phyloP scores from a whole-genome alignment of 768 basidiomycete species.

The Agrocybe chaxingu region DNA sequence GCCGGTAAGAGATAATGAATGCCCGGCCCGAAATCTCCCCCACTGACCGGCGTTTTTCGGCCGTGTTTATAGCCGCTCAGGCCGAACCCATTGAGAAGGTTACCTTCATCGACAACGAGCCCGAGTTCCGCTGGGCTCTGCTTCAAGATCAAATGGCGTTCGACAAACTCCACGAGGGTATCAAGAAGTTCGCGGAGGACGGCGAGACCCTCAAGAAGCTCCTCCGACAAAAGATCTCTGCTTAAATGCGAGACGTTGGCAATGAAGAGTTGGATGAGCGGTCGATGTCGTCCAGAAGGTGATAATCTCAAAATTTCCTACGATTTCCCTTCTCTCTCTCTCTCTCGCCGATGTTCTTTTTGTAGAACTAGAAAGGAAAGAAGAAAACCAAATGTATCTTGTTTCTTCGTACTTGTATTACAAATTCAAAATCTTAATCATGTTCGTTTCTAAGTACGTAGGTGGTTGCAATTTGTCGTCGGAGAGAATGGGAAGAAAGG shows the following conservation, averaged over 20 bases:
- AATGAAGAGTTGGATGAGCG: not conserved
- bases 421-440: not conserved
- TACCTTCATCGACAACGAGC: constrained; percentile 85
- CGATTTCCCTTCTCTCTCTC: not conserved
- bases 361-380: constrained; percentile 16
- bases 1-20: constrained; percentile 41
- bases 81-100: constrained; percentile 74
- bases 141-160: constrained; percentile 97
- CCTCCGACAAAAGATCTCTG: constrained; percentile 67
- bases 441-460: no score
- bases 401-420: constrained; percentile 1
- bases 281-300: not conserved
- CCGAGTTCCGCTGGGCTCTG: constrained; percentile 94
- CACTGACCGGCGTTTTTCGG: constrained; percentile 3
- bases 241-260: constrained; percentile 24
- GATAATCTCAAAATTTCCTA: not conserved
- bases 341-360: not conserved
- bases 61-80: constrained; percentile 39
- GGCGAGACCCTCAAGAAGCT: constrained; percentile 83
- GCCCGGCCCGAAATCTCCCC: constrained; percentile 2
- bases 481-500: no score
- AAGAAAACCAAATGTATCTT: not conserved
- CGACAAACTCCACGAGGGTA: constrained; percentile 97
- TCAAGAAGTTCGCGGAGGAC: constrained; percentile 97
- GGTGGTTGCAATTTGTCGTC: no score